phyloP scores from a whole-genome alignment of 768 basidiomycete genomes.

The Russula brevipes region DNA sequence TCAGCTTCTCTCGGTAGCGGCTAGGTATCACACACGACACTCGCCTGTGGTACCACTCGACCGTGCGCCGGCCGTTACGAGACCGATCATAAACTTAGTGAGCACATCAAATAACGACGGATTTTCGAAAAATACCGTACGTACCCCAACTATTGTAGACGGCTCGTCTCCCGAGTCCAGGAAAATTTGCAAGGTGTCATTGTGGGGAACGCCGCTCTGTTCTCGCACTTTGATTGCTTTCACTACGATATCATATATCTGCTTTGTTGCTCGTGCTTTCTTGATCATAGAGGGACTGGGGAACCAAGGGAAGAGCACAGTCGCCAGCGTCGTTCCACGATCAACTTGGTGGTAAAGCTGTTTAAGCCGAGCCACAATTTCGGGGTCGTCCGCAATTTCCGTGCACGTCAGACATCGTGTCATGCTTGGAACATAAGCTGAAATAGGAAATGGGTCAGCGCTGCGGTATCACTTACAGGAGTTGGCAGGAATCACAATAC shows the following conservation, averaged over 20 bases:
- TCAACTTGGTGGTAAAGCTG: conserved; percentile 65
- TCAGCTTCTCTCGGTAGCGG: conserved; percentile 15
- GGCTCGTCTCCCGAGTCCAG: conserved; percentile 66
- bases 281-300: conserved; percentile 67
- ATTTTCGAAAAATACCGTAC: conserved; percentile 26
- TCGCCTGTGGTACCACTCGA: conserved; percentile 70
- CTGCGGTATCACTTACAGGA: background rate
- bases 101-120: conserved; percentile 18
- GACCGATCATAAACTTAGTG: conserved; percentile 71
- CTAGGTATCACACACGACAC: conserved; percentile 13
- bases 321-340: conserved; percentile 63
- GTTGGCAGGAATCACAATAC: background rate
- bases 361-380: conserved; percentile 56
- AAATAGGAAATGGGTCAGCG: conserved; percentile 4
- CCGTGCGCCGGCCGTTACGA: conserved; percentile 74
- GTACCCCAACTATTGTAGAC: conserved; percentile 63
- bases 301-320: conserved; percentile 71
- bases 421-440: conserved; percentile 67
- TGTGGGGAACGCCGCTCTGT: conserved; percentile 48
- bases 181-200: conserved; percentile 72
- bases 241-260: conserved; percentile 66
- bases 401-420: conserved; percentile 60
- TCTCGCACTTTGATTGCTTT: conserved; percentile 52
- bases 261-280: conserved; percentile 68
- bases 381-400: conserved; percentile 66